These are phyloP conservation scores for Aureobasidium sp. DNA, from an alignment of 2,329 filamentous ascomycete species.

Conservation along the genomic window DNA sequence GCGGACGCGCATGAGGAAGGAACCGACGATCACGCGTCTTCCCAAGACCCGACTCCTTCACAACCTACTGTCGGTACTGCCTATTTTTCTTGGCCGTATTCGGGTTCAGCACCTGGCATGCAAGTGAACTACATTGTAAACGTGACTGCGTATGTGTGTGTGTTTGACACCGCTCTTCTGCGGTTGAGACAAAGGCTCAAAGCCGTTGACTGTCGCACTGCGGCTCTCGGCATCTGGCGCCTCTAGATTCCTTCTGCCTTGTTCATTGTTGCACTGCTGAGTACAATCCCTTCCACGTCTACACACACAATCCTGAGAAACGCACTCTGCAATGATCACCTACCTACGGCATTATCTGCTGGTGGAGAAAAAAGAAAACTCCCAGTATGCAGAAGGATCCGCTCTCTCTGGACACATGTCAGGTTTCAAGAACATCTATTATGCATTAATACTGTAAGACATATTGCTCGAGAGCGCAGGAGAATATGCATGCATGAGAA, in stretches of 20 bases:
- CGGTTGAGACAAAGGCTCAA: constrained; percentile 7
- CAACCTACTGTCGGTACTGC: not conserved
- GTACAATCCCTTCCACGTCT: not conserved
- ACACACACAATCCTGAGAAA: too few species aligned
- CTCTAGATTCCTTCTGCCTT: not conserved
- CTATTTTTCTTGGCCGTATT: too few species aligned
- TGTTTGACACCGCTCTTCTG: constrained; percentile 14
- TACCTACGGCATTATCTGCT: too few species aligned
- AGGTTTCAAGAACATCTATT: too few species aligned
- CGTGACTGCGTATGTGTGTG: not conserved
- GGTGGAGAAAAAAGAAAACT: too few species aligned
- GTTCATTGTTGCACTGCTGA: not conserved
- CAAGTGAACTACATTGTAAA: not conserved
- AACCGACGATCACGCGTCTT: constrained; percentile 3
- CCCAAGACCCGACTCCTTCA: not conserved
- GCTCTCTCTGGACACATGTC: too few species aligned
- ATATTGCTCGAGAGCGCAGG: not conserved
- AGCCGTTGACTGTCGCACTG: constrained; percentile 4
- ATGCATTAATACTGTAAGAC: not conserved
- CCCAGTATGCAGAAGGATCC: too few species aligned
- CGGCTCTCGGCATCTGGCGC: not conserved
- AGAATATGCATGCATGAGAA: not conserved
- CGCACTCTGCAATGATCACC: too few species aligned
- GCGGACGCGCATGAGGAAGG: constrained; percentile 10
- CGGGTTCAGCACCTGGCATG: too few species aligned